Evolutionary conservation across 2,329 filamentous ascomycete species (phyloP).

Genomic region (Colletotrichum somersetense): DNA sequence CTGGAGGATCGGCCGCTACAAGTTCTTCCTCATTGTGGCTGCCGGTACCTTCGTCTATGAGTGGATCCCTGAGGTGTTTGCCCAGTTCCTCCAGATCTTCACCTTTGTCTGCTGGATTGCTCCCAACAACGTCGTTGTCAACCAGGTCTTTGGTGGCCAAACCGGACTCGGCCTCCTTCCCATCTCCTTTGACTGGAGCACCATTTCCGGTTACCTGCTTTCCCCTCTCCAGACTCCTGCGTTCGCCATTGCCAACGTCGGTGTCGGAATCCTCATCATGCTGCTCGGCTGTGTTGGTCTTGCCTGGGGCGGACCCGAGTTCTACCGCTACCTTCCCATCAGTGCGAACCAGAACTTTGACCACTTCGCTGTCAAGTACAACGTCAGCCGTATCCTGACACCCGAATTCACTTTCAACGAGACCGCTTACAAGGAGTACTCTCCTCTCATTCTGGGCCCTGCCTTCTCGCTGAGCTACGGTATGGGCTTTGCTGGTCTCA

Average conservation of each 20-base stretch:
- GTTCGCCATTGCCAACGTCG: slow-evolving; percentile 69
- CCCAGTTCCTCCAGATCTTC: slow-evolving; percentile 56
- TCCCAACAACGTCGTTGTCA: slow-evolving; percentile 70
- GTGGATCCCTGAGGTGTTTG: slow-evolving; percentile 38
- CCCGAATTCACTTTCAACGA: slow-evolving; percentile 68
- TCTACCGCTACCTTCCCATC: slow-evolving; percentile 60
- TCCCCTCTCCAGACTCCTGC: slow-evolving; percentile 65
- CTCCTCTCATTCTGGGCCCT: slow-evolving; percentile 65
- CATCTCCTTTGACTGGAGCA: slow-evolving; percentile 69
- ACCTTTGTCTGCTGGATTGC: slow-evolving; percentile 73
- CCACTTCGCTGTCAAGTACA: slow-evolving; percentile 71
- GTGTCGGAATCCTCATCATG: slow-evolving; percentile 66
- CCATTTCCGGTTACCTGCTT: slow-evolving; percentile 61
- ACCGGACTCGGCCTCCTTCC: slow-evolving; percentile 71
- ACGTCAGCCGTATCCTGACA: slow-evolving; percentile 70
- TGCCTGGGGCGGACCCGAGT: slow-evolving; percentile 62
- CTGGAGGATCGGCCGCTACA: slow-evolving; percentile 74
- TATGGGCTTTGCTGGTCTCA: slow-evolving; percentile 68
- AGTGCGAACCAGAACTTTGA: slow-evolving; percentile 69
- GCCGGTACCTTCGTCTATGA: slow-evolving; percentile 61
- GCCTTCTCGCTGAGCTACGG: slow-evolving; percentile 69
- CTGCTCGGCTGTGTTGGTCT: slow-evolving; percentile 63
- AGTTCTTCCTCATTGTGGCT: slow-evolving; percentile 71
- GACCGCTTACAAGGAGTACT: slow-evolving; percentile 71
- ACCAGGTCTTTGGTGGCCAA: slow-evolving; percentile 72